Conservation (phyloP, 768 basidiomycete genomes). For the Amyloporia xantha region DNA sequence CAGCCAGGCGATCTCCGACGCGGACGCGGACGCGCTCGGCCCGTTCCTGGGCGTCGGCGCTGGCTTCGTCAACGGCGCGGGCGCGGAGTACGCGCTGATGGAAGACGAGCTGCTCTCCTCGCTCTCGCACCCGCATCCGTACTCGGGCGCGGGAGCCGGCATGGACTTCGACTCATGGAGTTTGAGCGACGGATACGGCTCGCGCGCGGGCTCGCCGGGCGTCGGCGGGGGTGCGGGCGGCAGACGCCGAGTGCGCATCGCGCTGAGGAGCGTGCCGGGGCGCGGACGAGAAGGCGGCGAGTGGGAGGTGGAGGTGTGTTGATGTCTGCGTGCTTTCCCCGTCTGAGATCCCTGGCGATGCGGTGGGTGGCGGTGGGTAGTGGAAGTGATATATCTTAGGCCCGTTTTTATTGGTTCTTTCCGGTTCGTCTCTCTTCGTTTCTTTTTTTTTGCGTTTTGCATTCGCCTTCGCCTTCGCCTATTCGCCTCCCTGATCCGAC, state of each 20-base stretch:
- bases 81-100: not conserved
- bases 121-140: slow-evolving; percentile 14
- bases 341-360: not conserved
- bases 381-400: not conserved
- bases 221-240: no score
- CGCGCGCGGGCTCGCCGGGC: no score
- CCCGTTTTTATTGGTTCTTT: not conserved
- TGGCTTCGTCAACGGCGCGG: slow-evolving; percentile 4
- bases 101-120: not conserved
- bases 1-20: slow-evolving; percentile 10
- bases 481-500: not conserved
- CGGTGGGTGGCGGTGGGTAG: not conserved
- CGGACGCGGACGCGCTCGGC: slow-evolving; percentile 28
- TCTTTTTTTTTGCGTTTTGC: not conserved
- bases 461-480: not conserved
- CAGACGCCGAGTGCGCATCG: slow-evolving; percentile 57
- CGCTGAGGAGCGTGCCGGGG: slow-evolving; percentile 57
- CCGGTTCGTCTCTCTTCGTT: not conserved
- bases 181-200: no score
- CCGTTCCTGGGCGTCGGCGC: slow-evolving; percentile 56
- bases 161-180: no score
- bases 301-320: slow-evolving; percentile 75
- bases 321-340: not conserved
- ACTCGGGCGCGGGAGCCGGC: slow-evolving; percentile 17
- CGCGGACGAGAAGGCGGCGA: slow-evolving; percentile 64